Evolutionary conservation across 805 yeast species (phyloP).

Genomic region (Candida taoyuanica): DNA sequence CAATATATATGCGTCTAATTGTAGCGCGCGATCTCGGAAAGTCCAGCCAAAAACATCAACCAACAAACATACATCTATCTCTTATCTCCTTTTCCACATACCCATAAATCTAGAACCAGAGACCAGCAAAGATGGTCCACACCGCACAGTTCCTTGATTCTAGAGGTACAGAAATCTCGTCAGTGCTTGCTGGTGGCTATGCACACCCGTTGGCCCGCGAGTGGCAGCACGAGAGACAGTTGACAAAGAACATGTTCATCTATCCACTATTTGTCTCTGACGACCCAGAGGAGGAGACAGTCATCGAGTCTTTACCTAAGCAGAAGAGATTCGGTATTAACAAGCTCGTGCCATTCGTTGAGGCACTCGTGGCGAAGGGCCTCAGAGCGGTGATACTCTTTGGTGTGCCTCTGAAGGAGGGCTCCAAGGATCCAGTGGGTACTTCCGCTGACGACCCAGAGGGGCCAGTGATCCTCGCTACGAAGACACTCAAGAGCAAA

Average conservation of each 20-base stretch:
- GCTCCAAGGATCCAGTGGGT: conserved; percentile 75
- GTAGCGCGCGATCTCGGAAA: too few relatives aligned
- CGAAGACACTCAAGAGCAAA: conserved; percentile 52
- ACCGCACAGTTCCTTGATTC: conserved; percentile 64
- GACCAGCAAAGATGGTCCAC: conserved; percentile 50
- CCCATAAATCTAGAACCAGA: neutral
- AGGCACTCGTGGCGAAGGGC: conserved; percentile 70
- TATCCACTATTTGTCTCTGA: conserved; percentile 89
- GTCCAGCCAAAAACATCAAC: too few relatives aligned
- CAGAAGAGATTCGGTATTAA: conserved; percentile 85
- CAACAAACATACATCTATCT: too few relatives aligned
- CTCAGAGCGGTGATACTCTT: conserved; percentile 80
- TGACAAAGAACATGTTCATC: conserved; percentile 84
- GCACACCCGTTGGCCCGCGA: conserved; percentile 82
- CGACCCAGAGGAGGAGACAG: conserved; percentile 69
- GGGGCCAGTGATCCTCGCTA: conserved; percentile 87
- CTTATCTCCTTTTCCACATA: neutral
- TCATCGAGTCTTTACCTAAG: conserved; percentile 77
- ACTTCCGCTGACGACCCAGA: conserved; percentile 93
- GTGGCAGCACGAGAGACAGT: conserved; percentile 88
- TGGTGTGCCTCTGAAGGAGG: conserved; percentile 81
- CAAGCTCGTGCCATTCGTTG: conserved; percentile 68
- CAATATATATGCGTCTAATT: too few relatives aligned
- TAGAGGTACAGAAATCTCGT: conserved; percentile 57
- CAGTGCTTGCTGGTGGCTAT: conserved; percentile 90